Base-by-base conservation (phyloP, 306 rosid genomes). In the Fragaria ananassa region DNA sequence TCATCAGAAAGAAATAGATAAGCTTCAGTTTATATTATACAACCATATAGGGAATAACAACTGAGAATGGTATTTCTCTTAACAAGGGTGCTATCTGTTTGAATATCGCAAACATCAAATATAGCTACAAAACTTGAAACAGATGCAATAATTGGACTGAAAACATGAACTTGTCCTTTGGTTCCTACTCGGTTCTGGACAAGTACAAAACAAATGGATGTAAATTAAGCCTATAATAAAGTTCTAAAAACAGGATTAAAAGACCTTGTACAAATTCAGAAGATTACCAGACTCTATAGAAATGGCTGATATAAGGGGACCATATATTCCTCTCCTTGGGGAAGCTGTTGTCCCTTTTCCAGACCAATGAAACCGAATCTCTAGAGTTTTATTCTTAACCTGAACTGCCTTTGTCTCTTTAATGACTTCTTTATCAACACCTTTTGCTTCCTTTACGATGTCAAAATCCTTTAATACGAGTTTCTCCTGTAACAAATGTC, bases 381-480 rank as follows among this genome's bases (percentile, higher is more conserved):
- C 58, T 17, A 76, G 44, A 9, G 41, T 76, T 67, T 76, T 68
- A 42, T 76, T 64, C 8, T 17, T 54, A 39, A 76, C 80, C n/a
- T 10, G 44, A 39, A 77, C 46, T 15, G 68, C 66, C 8, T n/a
- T 57, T 70, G 74, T 39, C 54, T 50, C 29, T 58, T 68, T 17
- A 25, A 49, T 12, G 78, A 83, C 56, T 69, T 1, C 82, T 77
- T 79, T 85, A 71, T 89, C 86, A 75, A 5, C 78, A 21, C 57
- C 76, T 1, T 83, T 72, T 21, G 85, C 84, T 68, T 76, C 74
- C 68, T 42, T 74, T 80, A 70, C 82, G 64, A 90, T 90, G 68
- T 83, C 50, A 62, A 86, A 90, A 80, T 86, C 90, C 81, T 77
- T 81, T 80, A 29, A 11, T 37, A 72, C 78, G n/a, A 79, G 65